Evolutionary conservation across 805 yeast species (phyloP).

Genomic region (Kodamaea restingae): DNA sequence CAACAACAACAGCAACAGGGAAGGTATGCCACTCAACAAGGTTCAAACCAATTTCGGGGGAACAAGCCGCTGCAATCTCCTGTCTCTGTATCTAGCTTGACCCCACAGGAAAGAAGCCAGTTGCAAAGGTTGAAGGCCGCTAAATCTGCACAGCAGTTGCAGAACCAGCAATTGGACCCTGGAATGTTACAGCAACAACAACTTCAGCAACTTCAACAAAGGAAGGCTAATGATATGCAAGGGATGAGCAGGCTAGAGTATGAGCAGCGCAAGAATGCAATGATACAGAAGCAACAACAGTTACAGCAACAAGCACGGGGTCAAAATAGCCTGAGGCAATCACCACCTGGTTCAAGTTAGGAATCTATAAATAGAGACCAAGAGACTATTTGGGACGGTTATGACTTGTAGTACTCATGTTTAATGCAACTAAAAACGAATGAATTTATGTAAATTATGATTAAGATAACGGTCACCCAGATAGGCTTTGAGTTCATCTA

Average conservation of each 20-base stretch:
- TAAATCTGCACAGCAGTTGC: conserved; percentile 28
- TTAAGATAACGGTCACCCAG: no score
- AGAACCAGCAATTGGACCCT: conserved; percentile 13
- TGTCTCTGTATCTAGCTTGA: conserved; percentile 30
- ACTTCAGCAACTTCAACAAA: conserved; percentile 12
- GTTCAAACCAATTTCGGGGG: conserved; percentile 6
- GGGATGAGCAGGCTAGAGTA: conserved; percentile 29
- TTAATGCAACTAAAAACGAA: no score
- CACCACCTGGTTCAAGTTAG: no score
- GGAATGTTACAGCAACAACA: conserved; percentile 4
- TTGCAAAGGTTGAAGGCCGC: conserved; percentile 38
- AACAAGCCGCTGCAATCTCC: conserved; percentile 1
- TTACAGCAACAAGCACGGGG: conserved; percentile 4
- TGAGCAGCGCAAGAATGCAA: conserved; percentile 34
- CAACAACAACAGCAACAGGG: conserved; percentile 16
- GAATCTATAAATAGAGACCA: no score
- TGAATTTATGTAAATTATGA: no score
- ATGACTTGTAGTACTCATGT: no score
- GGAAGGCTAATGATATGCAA: conserved; percentile 16
- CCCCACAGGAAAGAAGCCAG: conserved; percentile 42
- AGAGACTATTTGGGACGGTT: no score
- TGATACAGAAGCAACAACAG: conserved; percentile 32
- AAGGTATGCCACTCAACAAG: conserved; percentile 1
- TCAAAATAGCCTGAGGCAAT: not conserved
- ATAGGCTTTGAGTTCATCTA: no score